Base-by-base conservation (phyloP, 371 early-diverging fungal species). In the Choanephora cucurbitarum region DNA sequence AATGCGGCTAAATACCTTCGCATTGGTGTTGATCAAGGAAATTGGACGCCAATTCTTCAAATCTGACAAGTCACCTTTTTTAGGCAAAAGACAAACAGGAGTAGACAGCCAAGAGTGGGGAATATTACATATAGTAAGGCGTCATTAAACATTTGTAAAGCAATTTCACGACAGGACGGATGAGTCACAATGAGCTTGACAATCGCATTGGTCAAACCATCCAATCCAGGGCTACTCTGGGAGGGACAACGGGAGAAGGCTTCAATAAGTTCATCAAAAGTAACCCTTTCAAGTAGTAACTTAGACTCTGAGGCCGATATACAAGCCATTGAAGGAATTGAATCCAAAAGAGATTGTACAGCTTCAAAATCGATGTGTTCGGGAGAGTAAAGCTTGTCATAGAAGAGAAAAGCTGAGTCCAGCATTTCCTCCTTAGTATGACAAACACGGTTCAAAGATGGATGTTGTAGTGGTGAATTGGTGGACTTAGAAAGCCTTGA, bases 31-130 rank as follows among this genome's bases (percentile, higher is more conserved):
- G 19, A 59, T 59, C 1, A 64, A 45, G 4, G 59, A 57, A 0
- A 73, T 64, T 15, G 69, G 73, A 1, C 69, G 34, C 62, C 65
- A 71, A 50, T 64, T 71, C 4, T 41, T 43, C n/a, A 66, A 39
- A 5, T 19, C 43, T 2, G 51, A 37, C 0, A 59, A 13, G 17
- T 64, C 60, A 6, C 66, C 66, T 39, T 59, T 65, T 39, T 69
- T 68, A 52, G 52, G 56, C n/a, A 70, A 50, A 0, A 75, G 51
- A 11, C 50, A 22, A 32, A 72, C 49, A 34, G 48, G 44, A 9
- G 69, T 72, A 0, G 56, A 11, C 0, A 17, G 15, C 77, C 70
- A 76, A 1, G 61, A 54, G 17, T 1, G 19, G 69, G 71, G 19
- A 63, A 63, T 3, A 42, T 10, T 15, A 47, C 52, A 3, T 5